phyloP scores from a whole-genome alignment of 306 rosid genomes.

The Lathyrus tuberosus region DNA sequence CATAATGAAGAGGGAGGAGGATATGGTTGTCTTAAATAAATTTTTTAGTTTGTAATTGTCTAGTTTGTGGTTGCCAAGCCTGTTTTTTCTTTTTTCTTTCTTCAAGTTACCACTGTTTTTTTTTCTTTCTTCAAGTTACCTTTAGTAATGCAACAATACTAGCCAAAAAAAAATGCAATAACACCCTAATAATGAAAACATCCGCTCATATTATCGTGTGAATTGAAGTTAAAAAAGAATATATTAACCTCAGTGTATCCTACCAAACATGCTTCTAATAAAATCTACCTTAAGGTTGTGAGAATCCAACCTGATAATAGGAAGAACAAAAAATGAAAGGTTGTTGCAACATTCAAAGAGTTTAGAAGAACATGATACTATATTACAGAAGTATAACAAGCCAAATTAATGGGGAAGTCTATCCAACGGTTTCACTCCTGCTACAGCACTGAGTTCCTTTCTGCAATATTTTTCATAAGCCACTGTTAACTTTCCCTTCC shows the following conservation, averaged over 20 bases:
- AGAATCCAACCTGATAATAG: slow-evolving; percentile 7
- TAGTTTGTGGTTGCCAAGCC: no score
- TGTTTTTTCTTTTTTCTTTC: no score
- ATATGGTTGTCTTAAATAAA: no score
- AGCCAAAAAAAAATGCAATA: no score
- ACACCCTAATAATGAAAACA: no score
- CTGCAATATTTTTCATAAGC: slow-evolving; percentile 67
- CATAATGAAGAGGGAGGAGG: no score
- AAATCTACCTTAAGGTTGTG: neutral
- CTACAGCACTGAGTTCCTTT: slow-evolving; percentile 54
- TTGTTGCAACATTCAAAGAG: neutral
- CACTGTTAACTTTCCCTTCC: slow-evolving; percentile 61
- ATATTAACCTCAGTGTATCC: neutral
- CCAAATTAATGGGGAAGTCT: slow-evolving; percentile 60
- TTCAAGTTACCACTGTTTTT: no score
- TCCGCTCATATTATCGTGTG: no score
- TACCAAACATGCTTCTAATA: neutral
- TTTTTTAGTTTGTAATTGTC: no score
- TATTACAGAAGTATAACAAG: slow-evolving; percentile 1
- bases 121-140: no score
- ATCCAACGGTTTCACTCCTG: slow-evolving; percentile 65
- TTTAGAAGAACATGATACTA: neutral
- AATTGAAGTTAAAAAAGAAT: no score
- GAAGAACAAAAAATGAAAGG: neutral
- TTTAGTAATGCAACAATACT: no score